Percentiles rank a stretch among this genome's conserved stretches.
Evolutionary conservation across 2,329 filamentous ascomycete genomes (phyloP).

Genomic region (Coniella lustricola): DNA sequence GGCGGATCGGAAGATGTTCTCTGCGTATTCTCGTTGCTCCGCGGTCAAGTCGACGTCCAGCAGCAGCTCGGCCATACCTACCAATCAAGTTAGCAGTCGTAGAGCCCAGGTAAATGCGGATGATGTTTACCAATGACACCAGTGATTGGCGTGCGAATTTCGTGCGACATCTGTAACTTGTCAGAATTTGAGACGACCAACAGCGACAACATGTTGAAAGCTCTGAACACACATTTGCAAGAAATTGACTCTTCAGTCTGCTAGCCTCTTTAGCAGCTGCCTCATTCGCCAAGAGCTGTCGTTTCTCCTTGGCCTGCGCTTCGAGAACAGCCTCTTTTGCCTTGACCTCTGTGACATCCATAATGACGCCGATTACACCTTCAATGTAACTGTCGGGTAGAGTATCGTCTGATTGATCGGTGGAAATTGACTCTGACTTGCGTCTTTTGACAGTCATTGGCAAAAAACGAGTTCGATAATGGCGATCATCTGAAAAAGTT

Average conservation of each 20-base stretch:
- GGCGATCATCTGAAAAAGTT: slow-evolving; percentile 43
- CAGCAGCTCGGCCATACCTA: slow-evolving; percentile 45
- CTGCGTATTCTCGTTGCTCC: slow-evolving; percentile 48
- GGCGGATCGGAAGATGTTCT: slow-evolving; percentile 53
- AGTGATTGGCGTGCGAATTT: slow-evolving; percentile 59
- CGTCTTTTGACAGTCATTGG: slow-evolving; percentile 52
- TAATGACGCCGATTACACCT: slow-evolving; percentile 70
- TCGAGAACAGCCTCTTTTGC: slow-evolving; percentile 56
- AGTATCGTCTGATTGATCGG: slow-evolving; percentile 39
- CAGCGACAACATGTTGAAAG: no score
- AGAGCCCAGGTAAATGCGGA: not conserved
- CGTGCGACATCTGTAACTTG: slow-evolving; percentile 57
- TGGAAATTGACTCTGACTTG: slow-evolving; percentile 39
- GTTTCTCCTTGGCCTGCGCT: slow-evolving; percentile 61
- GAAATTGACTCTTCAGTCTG: slow-evolving; percentile 71
- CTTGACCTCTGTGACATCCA: slow-evolving; percentile 70
- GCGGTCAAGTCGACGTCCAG: slow-evolving; percentile 44
- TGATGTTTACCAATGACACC: slow-evolving; percentile 45
- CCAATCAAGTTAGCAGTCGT: not conserved
- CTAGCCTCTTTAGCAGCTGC: slow-evolving; percentile 74
- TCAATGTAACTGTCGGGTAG: slow-evolving; percentile 48
- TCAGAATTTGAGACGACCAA: not conserved
- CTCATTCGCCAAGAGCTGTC: slow-evolving; percentile 64
- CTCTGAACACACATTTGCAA: slow-evolving; percentile 49
- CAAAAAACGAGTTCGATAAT: slow-evolving; percentile 65